Evolutionary conservation across 2,329 filamentous ascomycete genomes (phyloP), one percentile per base, ranked within the genome.

Genomic region (Trichoderma oligosporum): DNA sequence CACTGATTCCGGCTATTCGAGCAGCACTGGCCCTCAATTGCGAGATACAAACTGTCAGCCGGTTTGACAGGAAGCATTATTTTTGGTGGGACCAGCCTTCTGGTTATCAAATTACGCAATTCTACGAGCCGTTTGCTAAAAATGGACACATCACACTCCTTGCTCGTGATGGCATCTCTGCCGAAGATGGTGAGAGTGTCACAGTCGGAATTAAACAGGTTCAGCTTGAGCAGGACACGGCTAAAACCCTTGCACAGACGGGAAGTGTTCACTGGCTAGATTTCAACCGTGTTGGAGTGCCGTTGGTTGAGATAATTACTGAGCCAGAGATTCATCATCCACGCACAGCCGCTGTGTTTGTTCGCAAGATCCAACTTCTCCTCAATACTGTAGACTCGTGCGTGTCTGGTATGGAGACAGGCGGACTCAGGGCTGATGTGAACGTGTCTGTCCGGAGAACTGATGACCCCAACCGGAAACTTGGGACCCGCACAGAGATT

Each of bases 11-110:
- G 4, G 94, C 94, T n/a, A 70, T 99, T 14, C 85, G 94, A 60
- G 93, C 93, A 16, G 93, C 94, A 0, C 76, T 97, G 48, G 90
- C 91, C 0, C 78, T 99, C 42, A 83, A 87, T 58, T 97, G 94
- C 72, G 75, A 85, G 1, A 81, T 97, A 52, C 88, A 95, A 68
- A 77, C 74, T 1, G 80, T 83, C 64, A 96, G 91, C 71, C 84
- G 83, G 54, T 99, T 97, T 74, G 94, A 99, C 72, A 82, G 94
- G 62, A 99, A 99, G 71, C 94, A 99, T 73, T 99, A 99, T 74
- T 97, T 99, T 73, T 96, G 97, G 77, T 96, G 94, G 83, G 94
- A 99, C 71, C 94, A 99, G 72, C 94, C 94, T 0, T 83, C 90
- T 0, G 94, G 94, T 0, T 99, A 99, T 72, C 94, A 99, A 72